phyloP scores from a whole-genome alignment of 2,329 filamentous ascomycete genomes.

The Pseudocercospora fuligena region DNA sequence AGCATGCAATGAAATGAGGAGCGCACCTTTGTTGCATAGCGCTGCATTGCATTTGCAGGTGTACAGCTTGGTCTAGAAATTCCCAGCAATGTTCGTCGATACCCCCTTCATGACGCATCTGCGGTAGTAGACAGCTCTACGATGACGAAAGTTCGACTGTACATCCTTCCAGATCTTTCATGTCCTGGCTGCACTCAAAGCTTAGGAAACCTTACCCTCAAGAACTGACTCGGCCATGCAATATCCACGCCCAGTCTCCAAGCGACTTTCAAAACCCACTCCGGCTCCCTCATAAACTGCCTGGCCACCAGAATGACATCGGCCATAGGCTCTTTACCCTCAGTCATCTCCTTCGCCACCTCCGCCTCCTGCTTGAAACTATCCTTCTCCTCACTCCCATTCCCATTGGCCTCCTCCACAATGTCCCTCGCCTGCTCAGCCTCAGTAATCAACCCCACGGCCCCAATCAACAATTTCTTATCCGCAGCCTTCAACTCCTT shows the following conservation, averaged over 20 bases:
- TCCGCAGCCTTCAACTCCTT: constrained; percentile 44
- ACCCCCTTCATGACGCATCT: constrained; percentile 52
- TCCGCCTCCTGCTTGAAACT: constrained; percentile 35
- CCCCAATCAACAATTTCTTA: constrained; percentile 54
- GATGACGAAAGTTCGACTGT: not conserved
- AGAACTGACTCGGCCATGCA: constrained; percentile 55
- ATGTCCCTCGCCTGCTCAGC: constrained; percentile 57
- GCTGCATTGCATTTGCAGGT: constrained; percentile 2
- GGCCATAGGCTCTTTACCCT: constrained; percentile 44
- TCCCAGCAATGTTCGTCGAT: not conserved
- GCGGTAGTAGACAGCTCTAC: constrained; percentile 54
- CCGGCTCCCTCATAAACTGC: constrained; percentile 61
- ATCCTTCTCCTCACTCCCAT: constrained; percentile 6
- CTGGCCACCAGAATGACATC: constrained; percentile 59
- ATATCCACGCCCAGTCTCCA: constrained; percentile 55
- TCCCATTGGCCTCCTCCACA: constrained; percentile 37
- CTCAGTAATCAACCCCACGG: constrained; percentile 59
- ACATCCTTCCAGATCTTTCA: not conserved
- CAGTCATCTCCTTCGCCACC: constrained; percentile 45
- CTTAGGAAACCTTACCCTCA: constrained; percentile 38
- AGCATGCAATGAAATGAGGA: constrained; percentile 27
- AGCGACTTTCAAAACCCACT: constrained; percentile 59
- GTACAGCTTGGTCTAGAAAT: not conserved
- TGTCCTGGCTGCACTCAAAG: constrained; percentile 28
- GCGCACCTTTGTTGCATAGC: not conserved